Conservation (phyloP, 257 asterid species). For the Primulina tabacum region DNA sequence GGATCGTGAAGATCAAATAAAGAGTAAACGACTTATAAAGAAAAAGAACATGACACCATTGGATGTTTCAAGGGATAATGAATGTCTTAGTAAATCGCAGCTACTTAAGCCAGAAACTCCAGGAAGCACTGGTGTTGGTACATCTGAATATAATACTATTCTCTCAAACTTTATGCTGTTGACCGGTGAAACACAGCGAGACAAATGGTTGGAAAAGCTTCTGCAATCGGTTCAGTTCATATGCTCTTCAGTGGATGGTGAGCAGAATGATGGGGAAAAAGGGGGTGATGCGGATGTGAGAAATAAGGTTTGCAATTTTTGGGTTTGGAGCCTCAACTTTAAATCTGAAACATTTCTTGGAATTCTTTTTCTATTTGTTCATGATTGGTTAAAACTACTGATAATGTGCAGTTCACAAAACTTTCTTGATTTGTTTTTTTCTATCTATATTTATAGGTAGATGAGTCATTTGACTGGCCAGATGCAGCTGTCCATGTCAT, state of each 20-base stretch:
- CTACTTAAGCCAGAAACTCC: constrained; percentile 65
- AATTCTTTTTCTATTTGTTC: neutral
- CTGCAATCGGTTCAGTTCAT: constrained; percentile 54
- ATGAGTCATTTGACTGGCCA: constrained; percentile 54
- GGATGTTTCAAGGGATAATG: constrained; percentile 72
- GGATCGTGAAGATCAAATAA: constrained; percentile 58
- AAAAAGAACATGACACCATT: constrained; percentile 53
- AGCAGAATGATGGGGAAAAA: constrained; percentile 40
- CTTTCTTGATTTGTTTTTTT: constrained; percentile 9
- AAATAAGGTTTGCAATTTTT: constrained; percentile 38
- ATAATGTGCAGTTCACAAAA: neutral
- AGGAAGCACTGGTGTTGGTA: constrained; percentile 43
- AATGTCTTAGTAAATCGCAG: constrained; percentile 42
- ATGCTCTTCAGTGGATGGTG: constrained; percentile 41
- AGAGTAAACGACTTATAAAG: constrained; percentile 54
- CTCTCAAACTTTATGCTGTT: constrained; percentile 44
- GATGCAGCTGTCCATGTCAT: constrained; percentile 57
- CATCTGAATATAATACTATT: constrained; percentile 49
- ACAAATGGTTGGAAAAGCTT: constrained; percentile 76
- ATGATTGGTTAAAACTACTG: too few relatives aligned
- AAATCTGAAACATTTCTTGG: constrained; percentile 9
- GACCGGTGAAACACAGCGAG: constrained; percentile 65
- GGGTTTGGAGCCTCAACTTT: constrained; percentile 11
- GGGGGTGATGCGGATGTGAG: constrained; percentile 26
- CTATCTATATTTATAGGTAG: constrained; percentile 37